A percentile compares a stretch with the other conserved stretches of the same genome.
These are phyloP conservation scores for Entomortierella chlamydospora DNA, from an alignment of 192 early-diverging fungal genomes.

Conservation along the genomic window DNA sequence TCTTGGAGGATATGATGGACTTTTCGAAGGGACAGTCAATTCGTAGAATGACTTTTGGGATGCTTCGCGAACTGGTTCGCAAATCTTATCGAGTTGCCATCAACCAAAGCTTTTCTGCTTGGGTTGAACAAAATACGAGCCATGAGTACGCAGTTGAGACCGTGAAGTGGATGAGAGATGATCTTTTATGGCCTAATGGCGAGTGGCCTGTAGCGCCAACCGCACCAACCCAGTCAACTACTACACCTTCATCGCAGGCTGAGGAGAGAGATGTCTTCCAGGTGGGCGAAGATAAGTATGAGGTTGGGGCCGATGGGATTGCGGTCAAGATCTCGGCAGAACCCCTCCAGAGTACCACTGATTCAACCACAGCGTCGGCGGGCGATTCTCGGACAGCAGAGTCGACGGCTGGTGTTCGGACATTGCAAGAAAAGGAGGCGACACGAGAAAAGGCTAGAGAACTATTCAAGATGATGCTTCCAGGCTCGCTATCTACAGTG, in stretches of 20 bases:
- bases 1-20: constrained; percentile 52
- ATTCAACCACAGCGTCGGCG: not conserved
- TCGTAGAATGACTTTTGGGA: constrained; percentile 48
- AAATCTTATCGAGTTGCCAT: constrained; percentile 48
- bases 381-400: not conserved
- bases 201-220: constrained; percentile 36
- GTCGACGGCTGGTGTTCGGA: not conserved
- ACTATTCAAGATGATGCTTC: constrained; percentile 47
- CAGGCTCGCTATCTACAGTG: constrained; percentile 33
- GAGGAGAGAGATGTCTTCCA: constrained; percentile 12
- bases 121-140: constrained; percentile 38
- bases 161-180: constrained; percentile 52
- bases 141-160: constrained; percentile 42
- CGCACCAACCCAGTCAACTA: not conserved
- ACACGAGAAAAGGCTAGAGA: constrained; percentile 44
- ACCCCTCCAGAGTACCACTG: not conserved
- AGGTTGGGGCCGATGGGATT: constrained; percentile 29
- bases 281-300: constrained; percentile 21
- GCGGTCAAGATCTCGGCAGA: constrained; percentile 16
- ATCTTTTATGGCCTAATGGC: constrained; percentile 47
- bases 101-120: constrained; percentile 45
- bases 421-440: constrained; percentile 27
- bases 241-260: not conserved
- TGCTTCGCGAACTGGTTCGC: constrained; percentile 46
- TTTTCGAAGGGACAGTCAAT: constrained; percentile 56